Evolutionary conservation across 2,329 filamentous ascomycete genomes (phyloP).

Genomic region (Verticillium albo-atrum): DNA sequence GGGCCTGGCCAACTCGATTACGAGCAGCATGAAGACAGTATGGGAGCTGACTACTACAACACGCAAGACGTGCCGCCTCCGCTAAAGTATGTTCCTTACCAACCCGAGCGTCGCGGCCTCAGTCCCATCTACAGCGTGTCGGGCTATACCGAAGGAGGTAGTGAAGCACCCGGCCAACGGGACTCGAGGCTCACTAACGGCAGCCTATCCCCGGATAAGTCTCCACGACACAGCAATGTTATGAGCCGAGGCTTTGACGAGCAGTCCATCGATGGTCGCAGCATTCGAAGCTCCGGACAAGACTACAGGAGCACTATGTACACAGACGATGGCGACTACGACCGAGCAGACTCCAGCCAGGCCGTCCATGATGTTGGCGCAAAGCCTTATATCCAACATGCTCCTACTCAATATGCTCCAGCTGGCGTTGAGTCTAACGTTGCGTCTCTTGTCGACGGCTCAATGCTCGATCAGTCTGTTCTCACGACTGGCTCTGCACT

Average conservation of each 20-base stretch:
- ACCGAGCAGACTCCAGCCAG: conserved; percentile 59
- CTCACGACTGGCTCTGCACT: conserved; percentile 43
- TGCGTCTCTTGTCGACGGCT: conserved; percentile 79
- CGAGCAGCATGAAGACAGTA: background rate
- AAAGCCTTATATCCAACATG: conserved; percentile 71
- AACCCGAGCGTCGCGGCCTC: conserved; percentile 64
- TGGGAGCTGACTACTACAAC: conserved; percentile 43
- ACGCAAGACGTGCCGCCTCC: conserved; percentile 61
- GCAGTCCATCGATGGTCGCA: conserved; percentile 49
- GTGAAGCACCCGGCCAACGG: conserved; percentile 50
- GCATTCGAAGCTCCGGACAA: conserved; percentile 45
- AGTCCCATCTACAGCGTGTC: conserved; percentile 93
- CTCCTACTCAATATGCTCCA: conserved; percentile 34
- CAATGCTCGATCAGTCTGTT: conserved; percentile 62
- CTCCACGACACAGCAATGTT: conserved; percentile 37
- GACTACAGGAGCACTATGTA: conserved; percentile 51
- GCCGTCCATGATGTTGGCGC: conserved; percentile 66
- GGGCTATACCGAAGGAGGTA: conserved; percentile 71
- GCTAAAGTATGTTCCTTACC: conserved; percentile 63
- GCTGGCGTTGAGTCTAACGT: conserved; percentile 82
- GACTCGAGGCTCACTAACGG: conserved; percentile 52
- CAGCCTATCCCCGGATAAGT: conserved; percentile 59
- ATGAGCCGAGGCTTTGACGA: conserved; percentile 49
- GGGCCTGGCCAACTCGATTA: background rate
- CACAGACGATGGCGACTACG: conserved; percentile 51